Evolutionary conservation across 2,329 filamentous ascomycete species (phyloP).

Genomic region (Verticillium dahliae): DNA sequence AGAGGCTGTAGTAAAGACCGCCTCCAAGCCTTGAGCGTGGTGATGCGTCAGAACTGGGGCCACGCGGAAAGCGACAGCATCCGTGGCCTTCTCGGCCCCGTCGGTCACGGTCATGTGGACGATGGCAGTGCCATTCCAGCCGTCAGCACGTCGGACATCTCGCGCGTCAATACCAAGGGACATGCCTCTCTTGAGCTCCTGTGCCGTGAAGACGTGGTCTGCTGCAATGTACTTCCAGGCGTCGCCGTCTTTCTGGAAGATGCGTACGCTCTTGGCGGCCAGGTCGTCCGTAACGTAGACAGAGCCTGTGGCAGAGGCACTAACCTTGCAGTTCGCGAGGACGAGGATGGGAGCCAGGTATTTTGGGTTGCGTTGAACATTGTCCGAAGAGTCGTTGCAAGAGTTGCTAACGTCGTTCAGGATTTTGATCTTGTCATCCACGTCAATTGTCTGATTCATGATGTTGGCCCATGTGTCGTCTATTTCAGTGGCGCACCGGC

Average conservation of each 20-base stretch:
- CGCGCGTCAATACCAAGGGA: slow-evolving; percentile 28
- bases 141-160: slow-evolving; percentile 14
- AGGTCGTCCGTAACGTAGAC: slow-evolving; percentile 9
- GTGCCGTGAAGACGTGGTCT: slow-evolving; percentile 19
- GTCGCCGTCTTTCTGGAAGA: slow-evolving; percentile 16
- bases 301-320: slow-evolving; percentile 9
- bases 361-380: slow-evolving; percentile 21
- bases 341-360: slow-evolving; percentile 25
- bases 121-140: slow-evolving; percentile 21
- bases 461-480: slow-evolving; percentile 6
- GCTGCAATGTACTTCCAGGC: slow-evolving; percentile 19
- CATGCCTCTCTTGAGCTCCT: slow-evolving; percentile 20
- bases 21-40: slow-evolving; percentile 21
- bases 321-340: slow-evolving; percentile 13
- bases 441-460: background rate
- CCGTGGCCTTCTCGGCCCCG: slow-evolving; percentile 3
- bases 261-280: slow-evolving; percentile 15
- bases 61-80: slow-evolving; percentile 24
- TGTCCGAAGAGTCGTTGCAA: slow-evolving; percentile 28
- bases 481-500: slow-evolving; percentile 18
- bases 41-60: slow-evolving; percentile 31
- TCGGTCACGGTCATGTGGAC: slow-evolving; percentile 15
- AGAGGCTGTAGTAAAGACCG: slow-evolving; percentile 17
- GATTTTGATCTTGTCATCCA: background rate
- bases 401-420: slow-evolving; percentile 18